These are phyloP conservation scores for Lobosporangium transversale DNA, from an alignment of 192 early-diverging fungal species.

Conservation along the genomic window DNA sequence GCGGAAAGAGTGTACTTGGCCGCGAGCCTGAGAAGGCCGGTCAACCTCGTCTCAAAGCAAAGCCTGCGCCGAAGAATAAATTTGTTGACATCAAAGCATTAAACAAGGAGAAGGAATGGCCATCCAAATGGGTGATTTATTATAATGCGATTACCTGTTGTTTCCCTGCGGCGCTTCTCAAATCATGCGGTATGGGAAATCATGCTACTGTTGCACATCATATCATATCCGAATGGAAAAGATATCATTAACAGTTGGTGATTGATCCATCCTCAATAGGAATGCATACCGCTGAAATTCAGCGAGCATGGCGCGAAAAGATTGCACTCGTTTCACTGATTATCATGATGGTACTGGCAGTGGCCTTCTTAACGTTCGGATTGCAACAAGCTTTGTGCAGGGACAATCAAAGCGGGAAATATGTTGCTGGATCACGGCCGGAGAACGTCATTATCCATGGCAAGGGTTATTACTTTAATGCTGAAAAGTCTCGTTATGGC, in stretches of 20 bases:
- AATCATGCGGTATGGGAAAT: slow-evolving; percentile 47
- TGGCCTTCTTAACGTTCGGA: slow-evolving; percentile 91
- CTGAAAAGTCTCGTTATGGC: slow-evolving; percentile 18
- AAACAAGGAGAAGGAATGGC: slow-evolving; percentile 50
- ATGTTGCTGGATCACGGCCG: slow-evolving; percentile 44
- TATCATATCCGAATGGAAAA: too few relatives aligned
- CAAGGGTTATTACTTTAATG: slow-evolving; percentile 69
- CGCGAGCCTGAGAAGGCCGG: slow-evolving; percentile 48
- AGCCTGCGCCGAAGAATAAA: slow-evolving; percentile 20
- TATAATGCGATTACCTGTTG: slow-evolving; percentile 59
- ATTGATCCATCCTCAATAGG: too few relatives aligned
- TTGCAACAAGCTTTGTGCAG: slow-evolving; percentile 72
- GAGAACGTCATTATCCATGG: slow-evolving; percentile 69
- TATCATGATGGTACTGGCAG: slow-evolving; percentile 69
- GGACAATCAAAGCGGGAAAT: slow-evolving; percentile 47
- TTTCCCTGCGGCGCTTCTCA: slow-evolving; percentile 41
- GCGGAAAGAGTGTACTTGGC: slow-evolving; percentile 46
- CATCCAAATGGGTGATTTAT: slow-evolving; percentile 55
- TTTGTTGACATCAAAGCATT: slow-evolving; percentile 32
- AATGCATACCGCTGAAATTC: slow-evolving; percentile 65
- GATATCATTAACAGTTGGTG: too few relatives aligned
- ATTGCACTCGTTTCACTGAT: slow-evolving; percentile 88
- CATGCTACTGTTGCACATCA: too few relatives aligned
- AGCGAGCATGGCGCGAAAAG: slow-evolving; percentile 92
- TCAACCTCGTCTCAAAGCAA: slow-evolving; percentile 49